Base-by-base conservation (phyloP, 2,329 filamentous ascomycete genomes). In the Leptodontidium sp. region DNA sequence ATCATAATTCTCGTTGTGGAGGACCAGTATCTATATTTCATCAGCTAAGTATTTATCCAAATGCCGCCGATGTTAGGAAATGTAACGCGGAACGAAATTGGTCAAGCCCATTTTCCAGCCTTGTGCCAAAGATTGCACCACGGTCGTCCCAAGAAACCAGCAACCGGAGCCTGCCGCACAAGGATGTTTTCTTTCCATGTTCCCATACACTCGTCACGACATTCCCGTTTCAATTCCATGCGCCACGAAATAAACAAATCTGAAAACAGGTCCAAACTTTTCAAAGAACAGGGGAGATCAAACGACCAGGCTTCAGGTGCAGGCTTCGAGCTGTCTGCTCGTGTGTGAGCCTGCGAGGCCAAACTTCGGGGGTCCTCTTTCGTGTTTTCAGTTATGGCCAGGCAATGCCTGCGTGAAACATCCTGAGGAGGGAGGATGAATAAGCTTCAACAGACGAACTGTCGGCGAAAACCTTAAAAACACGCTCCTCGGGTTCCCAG, bases 351-450 rank as follows among this genome's bases (percentile, higher is more conserved):
- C 6, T 32, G 3, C 6, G 29, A 32, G 29, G 29, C 29, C 29
- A 32, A 32, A 3, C 6, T 32, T 32, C 6, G 29, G 6, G 29
- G 21, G 15, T 40, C 58, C 24, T 49, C 59, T 50, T 50, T 4
- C 26, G 24, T 50, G 15, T 38, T 49, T 35, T 50, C 59, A 49
- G 43, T 26, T 32, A 49, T 32, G 40, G 3, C 21, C 43, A 50
- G 45, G 40, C 49, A 14, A 62, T 62, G 45, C 59, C 17, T 62
- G 45, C 14, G 29, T 62, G 59, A 62, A 62, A 50, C 59, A 49
- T 62, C 43, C 43, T 15, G 26, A 62, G 55, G 55, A 59, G 40
- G 52, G 12, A 52, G 12, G 15, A 57, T 57, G 57, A 3, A 32
- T 49, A 62, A 62, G n/a, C 59, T 17, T 62, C 43, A 49, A n/a